Percentiles rank a stretch among this genome's conserved stretches.
phyloP scores from a whole-genome alignment of 495 filamentous ascomycete species.

The Xylaria grammica region DNA sequence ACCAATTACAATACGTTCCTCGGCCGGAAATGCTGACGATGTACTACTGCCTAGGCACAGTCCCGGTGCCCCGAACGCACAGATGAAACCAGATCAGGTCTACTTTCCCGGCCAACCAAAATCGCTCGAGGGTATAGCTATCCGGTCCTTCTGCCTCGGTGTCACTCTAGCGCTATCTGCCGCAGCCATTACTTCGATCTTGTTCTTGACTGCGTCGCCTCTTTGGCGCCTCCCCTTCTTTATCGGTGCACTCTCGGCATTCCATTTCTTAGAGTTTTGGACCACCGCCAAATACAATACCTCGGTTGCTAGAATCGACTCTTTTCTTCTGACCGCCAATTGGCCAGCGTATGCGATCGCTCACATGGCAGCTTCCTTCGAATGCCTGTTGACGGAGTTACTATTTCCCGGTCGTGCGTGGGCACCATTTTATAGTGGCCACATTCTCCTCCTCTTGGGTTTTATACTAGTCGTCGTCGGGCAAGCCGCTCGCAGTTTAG shows the following conservation, averaged over 20 bases:
- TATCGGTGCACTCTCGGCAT: conserved; percentile 71
- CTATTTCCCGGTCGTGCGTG: conserved; percentile 61
- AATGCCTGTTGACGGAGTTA: conserved; percentile 66
- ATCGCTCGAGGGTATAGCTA: conserved; percentile 79
- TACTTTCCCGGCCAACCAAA: conserved; percentile 64
- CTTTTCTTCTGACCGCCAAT: conserved; percentile 87
- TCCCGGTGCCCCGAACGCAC: conserved; percentile 40
- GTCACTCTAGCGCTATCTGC: conserved; percentile 48
- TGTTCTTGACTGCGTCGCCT: conserved; percentile 44
- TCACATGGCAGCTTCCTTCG: conserved; percentile 72
- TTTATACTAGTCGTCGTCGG: conserved; percentile 69
- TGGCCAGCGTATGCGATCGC: conserved; percentile 85
- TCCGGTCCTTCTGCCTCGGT: conserved; percentile 66
- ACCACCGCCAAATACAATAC: conserved; percentile 87
- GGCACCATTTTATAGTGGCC: conserved; percentile 38
- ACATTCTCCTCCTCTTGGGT: conserved; percentile 56
- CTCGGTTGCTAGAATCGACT: conserved; percentile 65
- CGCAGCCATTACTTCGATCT: conserved; percentile 46
- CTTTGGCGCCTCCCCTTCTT: conserved; percentile 90
- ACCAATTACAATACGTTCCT: conserved; percentile 28
- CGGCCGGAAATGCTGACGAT: conserved; percentile 36
- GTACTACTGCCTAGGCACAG: conserved; percentile 40
- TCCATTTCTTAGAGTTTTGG: conserved; percentile 97
- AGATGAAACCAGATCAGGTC: conserved; percentile 30
- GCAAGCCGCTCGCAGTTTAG: conserved; percentile 72